Evolutionary conservation across 371 early-diverging fungal species (phyloP), one percentile per base, ranked within the genome.

Genomic region (Rhizomucor miehei): DNA sequence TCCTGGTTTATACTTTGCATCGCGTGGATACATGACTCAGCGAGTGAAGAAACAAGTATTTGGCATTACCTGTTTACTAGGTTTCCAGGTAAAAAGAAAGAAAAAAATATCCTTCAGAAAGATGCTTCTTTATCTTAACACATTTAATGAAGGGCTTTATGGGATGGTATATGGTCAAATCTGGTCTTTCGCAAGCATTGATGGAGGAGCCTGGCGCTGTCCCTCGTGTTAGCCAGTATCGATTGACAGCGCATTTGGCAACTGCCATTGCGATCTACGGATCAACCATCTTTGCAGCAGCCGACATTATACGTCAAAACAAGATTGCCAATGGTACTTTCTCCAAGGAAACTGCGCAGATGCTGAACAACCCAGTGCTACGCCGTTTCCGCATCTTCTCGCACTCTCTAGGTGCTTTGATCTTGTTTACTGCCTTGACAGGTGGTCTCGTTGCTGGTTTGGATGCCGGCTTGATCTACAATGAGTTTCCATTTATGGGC

Each of bases 121-220:
- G n/a, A n/a, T n/a, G n/a, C n/a, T n/a, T n/a, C n/a, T n/a, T n/a
- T n/a, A n/a, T n/a, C n/a, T n/a, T n/a, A n/a, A n/a, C n/a, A n/a
- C n/a, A n/a, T n/a, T n/a, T n/a, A n/a, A n/a, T n/a, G 41, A 5
- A 90, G 83, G 98, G 98, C 38, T 83, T 87, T 13, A 82, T 98
- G 66, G 98, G 98, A 50, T 98, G 98, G 98, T 95, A 91, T 69
- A 98, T 98, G 98, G 98, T 98, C 21, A 87, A 91, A 48, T 89
- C 89, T 40, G 98, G 98, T 12, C 75, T 98, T 11, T 85, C 86
- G 17, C 77, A 89, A 44, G 89, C 92, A 50, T 66, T 93, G 34
- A 75, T 91, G 69, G 79, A 89, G 56, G 84, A 82, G 11, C 86
- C 89, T 25, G 88, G 90, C 40, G 90, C 89, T 6, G 85, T 90